Percentiles rank a stretch among this genome's conserved stretches.
These are phyloP conservation scores for Colletotrichum godetiae DNA, from an alignment of 2,329 filamentous ascomycete species.

Conservation along the genomic window DNA sequence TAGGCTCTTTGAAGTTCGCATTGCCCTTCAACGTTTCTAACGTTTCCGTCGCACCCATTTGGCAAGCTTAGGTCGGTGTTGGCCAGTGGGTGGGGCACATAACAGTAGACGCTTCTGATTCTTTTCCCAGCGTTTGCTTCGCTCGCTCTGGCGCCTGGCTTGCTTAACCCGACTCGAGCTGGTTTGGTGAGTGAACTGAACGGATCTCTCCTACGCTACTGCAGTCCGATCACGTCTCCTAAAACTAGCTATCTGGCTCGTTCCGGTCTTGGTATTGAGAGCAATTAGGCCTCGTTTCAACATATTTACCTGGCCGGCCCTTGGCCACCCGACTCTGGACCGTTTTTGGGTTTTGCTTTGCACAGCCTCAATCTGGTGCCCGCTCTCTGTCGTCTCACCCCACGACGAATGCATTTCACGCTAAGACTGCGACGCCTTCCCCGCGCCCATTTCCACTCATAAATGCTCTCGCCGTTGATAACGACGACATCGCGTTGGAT, in stretches of 20 bases:
- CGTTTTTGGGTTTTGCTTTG: conserved; percentile 18
- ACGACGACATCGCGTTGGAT: background rate
- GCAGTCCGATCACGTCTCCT: background rate
- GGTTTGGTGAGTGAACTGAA: background rate
- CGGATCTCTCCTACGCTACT: too few species aligned
- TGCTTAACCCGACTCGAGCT: background rate
- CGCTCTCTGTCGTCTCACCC: conserved; percentile 23
- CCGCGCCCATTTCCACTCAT: background rate
- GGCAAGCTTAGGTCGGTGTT: too few species aligned
- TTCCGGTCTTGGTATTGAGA: too few species aligned
- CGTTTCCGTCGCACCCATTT: too few species aligned
- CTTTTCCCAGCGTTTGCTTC: background rate
- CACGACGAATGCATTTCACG: conserved; percentile 8
- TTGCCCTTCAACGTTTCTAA: too few species aligned
- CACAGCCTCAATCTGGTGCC: conserved; percentile 30
- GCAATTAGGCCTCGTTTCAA: background rate
- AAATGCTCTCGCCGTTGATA: background rate
- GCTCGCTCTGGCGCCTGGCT: background rate
- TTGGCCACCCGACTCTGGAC: background rate
- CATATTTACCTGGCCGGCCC: background rate
- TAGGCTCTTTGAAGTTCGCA: too few species aligned
- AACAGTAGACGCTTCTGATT: background rate
- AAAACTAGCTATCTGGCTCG: background rate
- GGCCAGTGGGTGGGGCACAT: too few species aligned
- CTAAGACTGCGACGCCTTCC: background rate